Conservation (phyloP, 495 filamentous ascomycete genomes). For the Penicillium atrosanguineum region DNA sequence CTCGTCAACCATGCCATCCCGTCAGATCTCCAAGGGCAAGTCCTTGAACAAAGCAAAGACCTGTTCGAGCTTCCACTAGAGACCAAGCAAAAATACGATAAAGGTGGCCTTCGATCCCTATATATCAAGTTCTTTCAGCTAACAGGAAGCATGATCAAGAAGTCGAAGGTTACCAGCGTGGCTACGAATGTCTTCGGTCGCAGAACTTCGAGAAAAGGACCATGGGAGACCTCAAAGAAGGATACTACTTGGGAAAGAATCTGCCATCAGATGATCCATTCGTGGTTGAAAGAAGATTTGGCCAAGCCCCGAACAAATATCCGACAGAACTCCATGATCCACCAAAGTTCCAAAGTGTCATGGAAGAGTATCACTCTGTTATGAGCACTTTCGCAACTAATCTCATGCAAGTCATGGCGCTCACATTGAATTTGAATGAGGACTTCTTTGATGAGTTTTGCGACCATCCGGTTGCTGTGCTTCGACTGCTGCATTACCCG, state of each 20-base stretch:
- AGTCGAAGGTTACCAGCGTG: slow-evolving; percentile 25
- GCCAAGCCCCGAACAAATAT: slow-evolving; percentile 46
- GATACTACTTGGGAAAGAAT: slow-evolving; percentile 41
- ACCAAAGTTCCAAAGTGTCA: slow-evolving; percentile 25
- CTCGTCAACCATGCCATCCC: slow-evolving; percentile 75
- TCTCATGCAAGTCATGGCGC: slow-evolving; percentile 37
- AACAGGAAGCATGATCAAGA: slow-evolving; percentile 9
- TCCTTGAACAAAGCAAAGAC: slow-evolving; percentile 61
- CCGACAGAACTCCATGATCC: slow-evolving; percentile 35
- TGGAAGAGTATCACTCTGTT: slow-evolving; percentile 24
- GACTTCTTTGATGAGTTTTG: slow-evolving; percentile 40
- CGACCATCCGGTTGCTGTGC: slow-evolving; percentile 29
- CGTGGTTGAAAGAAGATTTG: slow-evolving; percentile 29
- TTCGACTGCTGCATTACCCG: slow-evolving; percentile 48
- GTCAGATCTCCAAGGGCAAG: slow-evolving; percentile 59
- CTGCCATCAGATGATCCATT: slow-evolving; percentile 30
- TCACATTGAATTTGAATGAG: slow-evolving; percentile 35
- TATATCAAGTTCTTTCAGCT: neutral
- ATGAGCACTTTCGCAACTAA: slow-evolving; percentile 22
- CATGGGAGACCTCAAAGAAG: slow-evolving; percentile 47
- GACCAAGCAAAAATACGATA: slow-evolving; percentile 36
- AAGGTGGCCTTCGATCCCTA: slow-evolving; percentile 15
- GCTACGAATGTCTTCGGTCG: slow-evolving; percentile 42
- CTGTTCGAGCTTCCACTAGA: slow-evolving; percentile 77
- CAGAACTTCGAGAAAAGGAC: slow-evolving; percentile 40